These are phyloP conservation scores for Marasmius sp. DNA, from an alignment of 1,284 basidiomycete species.

Conservation along the genomic window DNA sequence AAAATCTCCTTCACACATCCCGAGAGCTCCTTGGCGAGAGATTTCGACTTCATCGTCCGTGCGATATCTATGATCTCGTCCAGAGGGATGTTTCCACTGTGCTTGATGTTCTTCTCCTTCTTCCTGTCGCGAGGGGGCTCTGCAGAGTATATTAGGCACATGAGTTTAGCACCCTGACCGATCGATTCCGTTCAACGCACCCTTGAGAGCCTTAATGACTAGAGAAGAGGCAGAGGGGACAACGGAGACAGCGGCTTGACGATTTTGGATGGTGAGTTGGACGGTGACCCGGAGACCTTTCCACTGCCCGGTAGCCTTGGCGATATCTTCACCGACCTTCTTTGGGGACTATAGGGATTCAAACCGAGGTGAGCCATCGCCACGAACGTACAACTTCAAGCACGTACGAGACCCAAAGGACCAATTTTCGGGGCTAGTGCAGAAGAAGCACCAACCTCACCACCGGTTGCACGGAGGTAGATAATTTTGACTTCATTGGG, in stretches of 20 bases:
- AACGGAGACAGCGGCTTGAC: conserved; percentile 96
- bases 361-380: conserved; percentile 3
- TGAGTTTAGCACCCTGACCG: neutral
- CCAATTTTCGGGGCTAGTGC: conserved; percentile 99
- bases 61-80: conserved; percentile 97
- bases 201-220: conserved; percentile 98
- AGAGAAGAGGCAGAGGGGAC: conserved; percentile 98
- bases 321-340: conserved; percentile 99
- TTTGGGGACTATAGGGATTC: conserved; percentile 82
- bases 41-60: conserved; percentile 96
- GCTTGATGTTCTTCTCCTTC: conserved; percentile 99
- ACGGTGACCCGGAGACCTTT: conserved; percentile 99
- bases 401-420: conserved; percentile 96
- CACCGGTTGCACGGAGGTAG: conserved; percentile 98
- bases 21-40: conserved; percentile 89
- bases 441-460: conserved; percentile 99
- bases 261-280: conserved; percentile 99
- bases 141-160: conserved; percentile 28
- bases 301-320: conserved; percentile 98
- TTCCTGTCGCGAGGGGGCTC: conserved; percentile 99
- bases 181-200: conserved; percentile 41
- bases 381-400: conserved; percentile 5
- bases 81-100: conserved; percentile 92
- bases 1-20: conserved; percentile 94
- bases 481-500: conserved; percentile 98